Base-by-base conservation (phyloP, 2,329 filamentous ascomycete genomes). In the Aspergillus fumigatus region DNA sequence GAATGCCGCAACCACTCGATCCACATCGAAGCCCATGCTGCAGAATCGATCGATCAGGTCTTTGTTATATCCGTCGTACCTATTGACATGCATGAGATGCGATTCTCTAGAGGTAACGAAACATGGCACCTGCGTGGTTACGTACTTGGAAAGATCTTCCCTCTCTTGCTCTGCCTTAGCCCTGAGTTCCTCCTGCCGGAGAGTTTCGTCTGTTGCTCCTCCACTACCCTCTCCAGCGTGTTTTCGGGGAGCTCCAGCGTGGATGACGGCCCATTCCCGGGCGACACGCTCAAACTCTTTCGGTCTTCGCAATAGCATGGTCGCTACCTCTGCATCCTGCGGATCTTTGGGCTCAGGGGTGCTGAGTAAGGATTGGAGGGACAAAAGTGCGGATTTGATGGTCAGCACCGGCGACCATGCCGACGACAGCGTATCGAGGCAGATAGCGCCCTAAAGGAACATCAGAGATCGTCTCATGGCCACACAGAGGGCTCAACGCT, bases 401-500 rank as follows among this genome's bases (percentile, higher is more conserved):
- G 93, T 99, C 59, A 97, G 84, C 25, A 99, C 92, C 0, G 94
- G 94, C 5, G 93, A 96, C 94, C 94, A 99, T 65, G 89, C 91
- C 11, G 84, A 84, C 9, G 89, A 88, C 17, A 99, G 83, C 0
- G 92, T 97, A 71, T 99, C 94, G 54, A 99, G 86, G 70, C 94
- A 99, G 72, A 99, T 99, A 26, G 92, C 93, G 55, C 94, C 94
- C 91, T 97, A 60, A 3, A 52, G 5, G 51, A 48, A 48, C 40
- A 54, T 23, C 6, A 47, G 23, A 35, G 48, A 40, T 14, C 21
- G 5, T 23, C n/a, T n/a, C 14, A 6, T n/a, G 6, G 10, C 17
- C 10, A n/a, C 17, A 55, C 26, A 19, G n/a, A n/a, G 25, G 8
- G 21, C 11, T 21, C 2, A 10, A 6, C 4, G 3, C 10, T 17